Percentiles rank a stretch among this genome's conserved stretches.
phyloP scores from a whole-genome alignment of 148 eudicot genomes.

The Drosera capensis region DNA sequence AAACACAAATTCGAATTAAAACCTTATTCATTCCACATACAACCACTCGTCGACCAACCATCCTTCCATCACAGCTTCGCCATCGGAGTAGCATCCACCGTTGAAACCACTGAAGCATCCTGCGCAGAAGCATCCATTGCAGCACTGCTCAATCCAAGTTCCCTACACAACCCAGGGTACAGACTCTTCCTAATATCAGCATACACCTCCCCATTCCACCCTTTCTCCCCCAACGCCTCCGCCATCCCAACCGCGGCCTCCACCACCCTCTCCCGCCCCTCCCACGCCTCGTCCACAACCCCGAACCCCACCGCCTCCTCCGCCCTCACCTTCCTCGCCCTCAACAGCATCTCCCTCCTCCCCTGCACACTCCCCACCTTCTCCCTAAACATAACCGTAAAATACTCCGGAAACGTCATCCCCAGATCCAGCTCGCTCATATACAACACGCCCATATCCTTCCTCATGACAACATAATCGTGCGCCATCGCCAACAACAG shows the following conservation, averaged over 20 bases:
- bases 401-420: constrained; percentile 38
- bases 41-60: too few relatives aligned
- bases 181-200: constrained; percentile 29
- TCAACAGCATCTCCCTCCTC: constrained; percentile 21
- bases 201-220: constrained; percentile 30
- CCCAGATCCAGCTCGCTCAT: constrained; percentile 43
- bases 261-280: constrained; percentile 9
- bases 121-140: too few relatives aligned
- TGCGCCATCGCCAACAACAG: constrained; percentile 5
- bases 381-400: constrained; percentile 21
- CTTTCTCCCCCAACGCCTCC: constrained; percentile 13
- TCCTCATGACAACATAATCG: constrained; percentile 13
- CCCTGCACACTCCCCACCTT: constrained; percentile 23
- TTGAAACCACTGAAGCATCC: too few relatives aligned
- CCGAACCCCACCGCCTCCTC: constrained; percentile 18
- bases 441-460: constrained; percentile 5
- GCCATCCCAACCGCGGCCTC: constrained; percentile 12
- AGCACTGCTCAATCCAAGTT: constrained; percentile 12
- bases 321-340: constrained; percentile 21
- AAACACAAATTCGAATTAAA: too few relatives aligned
- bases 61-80: too few relatives aligned
- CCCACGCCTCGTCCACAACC: constrained; percentile 14
- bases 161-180: constrained; percentile 18
- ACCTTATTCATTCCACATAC: too few relatives aligned
- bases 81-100: too few relatives aligned